Conservation (phyloP, 345 rosid species). For the Rhodomyrtus tomentosa region DNA sequence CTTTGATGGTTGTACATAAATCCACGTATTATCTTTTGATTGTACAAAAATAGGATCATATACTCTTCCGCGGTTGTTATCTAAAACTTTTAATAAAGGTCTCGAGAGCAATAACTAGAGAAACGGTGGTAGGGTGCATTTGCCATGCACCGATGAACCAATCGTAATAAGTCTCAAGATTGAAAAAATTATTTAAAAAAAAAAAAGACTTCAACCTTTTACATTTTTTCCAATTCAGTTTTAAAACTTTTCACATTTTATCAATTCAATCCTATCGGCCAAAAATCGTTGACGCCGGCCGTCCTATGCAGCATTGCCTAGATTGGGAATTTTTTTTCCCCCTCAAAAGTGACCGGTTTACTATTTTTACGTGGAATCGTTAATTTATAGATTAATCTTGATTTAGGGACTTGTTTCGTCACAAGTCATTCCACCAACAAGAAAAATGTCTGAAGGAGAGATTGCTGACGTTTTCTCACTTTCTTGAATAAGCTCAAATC, state of each 20-base stretch:
- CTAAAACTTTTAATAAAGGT: not conserved
- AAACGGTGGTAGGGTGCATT: not conserved
- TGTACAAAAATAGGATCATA: not conserved
- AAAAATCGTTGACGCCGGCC: too few species aligned
- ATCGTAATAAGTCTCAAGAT: not conserved
- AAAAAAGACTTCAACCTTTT: too few species aligned
- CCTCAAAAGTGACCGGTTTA: not conserved
- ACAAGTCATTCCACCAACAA: not conserved
- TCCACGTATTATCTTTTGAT: not conserved
- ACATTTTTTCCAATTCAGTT: too few species aligned
- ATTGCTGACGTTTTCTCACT: not conserved
- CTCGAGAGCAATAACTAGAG: accelerated
- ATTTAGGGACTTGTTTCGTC: not conserved
- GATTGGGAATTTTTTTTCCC: not conserved
- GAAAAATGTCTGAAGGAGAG: not conserved
- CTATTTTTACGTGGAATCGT: not conserved
- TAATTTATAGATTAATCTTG: not conserved
- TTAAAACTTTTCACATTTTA: too few species aligned
- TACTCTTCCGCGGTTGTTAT: not conserved
- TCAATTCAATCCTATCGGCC: too few species aligned
- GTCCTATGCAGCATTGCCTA: not conserved
- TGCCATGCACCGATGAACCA: not conserved
- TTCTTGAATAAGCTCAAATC: not conserved
- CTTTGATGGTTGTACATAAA: not conserved
- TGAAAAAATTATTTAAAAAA: too few species aligned